Base-by-base conservation (phyloP, 2,329 filamentous ascomycete species). In the Aspergillus vadensis region DNA sequence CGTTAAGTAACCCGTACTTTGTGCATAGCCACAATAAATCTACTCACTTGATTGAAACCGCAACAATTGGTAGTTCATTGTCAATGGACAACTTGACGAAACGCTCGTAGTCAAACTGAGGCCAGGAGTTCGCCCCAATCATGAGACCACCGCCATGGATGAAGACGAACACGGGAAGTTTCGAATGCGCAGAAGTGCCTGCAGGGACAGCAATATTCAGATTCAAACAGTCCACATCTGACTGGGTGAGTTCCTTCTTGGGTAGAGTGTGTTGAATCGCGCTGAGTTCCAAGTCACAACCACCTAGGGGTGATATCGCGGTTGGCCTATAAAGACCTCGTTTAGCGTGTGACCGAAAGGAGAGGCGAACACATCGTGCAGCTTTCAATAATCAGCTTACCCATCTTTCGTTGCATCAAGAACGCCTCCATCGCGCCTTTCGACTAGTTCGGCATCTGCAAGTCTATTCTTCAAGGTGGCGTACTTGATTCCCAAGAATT, bases 81-180 rank as follows among this genome's bases (percentile, higher is more conserved):
- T 79, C 75, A 0, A 71, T 69, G 0, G 81, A 81, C 5, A 82
- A 64, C 61, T 77, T 76, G 4, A 84, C 81, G 5, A 86, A 62
- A 1, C 76, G 69, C 5, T 71, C 70, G 19, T 79, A 70, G 61
- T 85, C 79, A 63, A 82, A 83, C 39, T 85, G 81, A 0, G 83
- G 83, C 76, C 81, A 85, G 47, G 77, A 83, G 44, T 79, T 82
- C 3, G 81, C 81, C 2, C 83, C 83, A 2, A 80, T 74, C 2
- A 72, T 70, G 52, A 83, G 80, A 0, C 80, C 83, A 10, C 83
- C 83, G 0, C 83, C 83, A 60, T 85, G 82, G 4, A 86, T 77
- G 63, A 83, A 84, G 1, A 83, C 76, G 41, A 84, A 74, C 0
- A 85, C 82, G 0, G 83, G 83, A 2, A 85, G 70, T 5, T 76